Conservation (phyloP, 257 asterid species). For the Cordia subcordata region DNA sequence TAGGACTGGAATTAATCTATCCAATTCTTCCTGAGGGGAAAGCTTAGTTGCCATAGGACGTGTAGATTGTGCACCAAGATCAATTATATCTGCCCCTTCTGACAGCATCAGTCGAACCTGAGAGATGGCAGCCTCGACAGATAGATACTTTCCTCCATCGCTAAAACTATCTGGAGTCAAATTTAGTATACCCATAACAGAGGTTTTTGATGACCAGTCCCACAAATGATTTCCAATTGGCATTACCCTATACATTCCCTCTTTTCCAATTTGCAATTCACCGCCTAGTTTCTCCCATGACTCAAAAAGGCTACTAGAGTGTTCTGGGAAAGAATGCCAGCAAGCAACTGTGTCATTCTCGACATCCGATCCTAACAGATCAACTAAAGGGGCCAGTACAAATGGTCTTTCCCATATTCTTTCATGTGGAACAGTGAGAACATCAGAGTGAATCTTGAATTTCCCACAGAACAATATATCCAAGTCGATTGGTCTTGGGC, state of each 20-base stretch:
- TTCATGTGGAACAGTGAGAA: slow-evolving; percentile 72
- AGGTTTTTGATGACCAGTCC: slow-evolving; percentile 73
- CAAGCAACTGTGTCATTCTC: slow-evolving; percentile 48
- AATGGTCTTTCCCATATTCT: slow-evolving; percentile 94
- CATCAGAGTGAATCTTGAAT: slow-evolving; percentile 54
- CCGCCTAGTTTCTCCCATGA: slow-evolving; percentile 89
- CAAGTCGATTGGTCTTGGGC: slow-evolving; percentile 91
- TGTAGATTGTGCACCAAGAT: slow-evolving; percentile 93
- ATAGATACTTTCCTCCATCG: slow-evolving; percentile 75
- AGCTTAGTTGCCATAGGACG: slow-evolving; percentile 78
- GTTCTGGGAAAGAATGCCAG: slow-evolving; percentile 58
- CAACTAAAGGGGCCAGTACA: slow-evolving; percentile 85
- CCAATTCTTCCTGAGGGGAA: slow-evolving; percentile 74
- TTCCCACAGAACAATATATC: slow-evolving; percentile 85
- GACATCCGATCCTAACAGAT: slow-evolving; percentile 58
- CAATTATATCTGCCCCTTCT: slow-evolving; percentile 83
- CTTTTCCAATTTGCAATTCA: slow-evolving; percentile 57
- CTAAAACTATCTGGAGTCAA: slow-evolving; percentile 93
- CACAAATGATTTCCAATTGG: slow-evolving; percentile 56
- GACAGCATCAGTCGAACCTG: slow-evolving; percentile 50
- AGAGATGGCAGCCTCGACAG: slow-evolving; percentile 56
- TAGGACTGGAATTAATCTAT: slow-evolving; percentile 66
- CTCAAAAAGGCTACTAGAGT: slow-evolving; percentile 50
- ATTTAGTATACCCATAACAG: slow-evolving; percentile 80
- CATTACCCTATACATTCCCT: slow-evolving; percentile 77